These are phyloP conservation scores for Mycena belliarum DNA, from an alignment of 768 basidiomycete species.

Conservation along the genomic window DNA sequence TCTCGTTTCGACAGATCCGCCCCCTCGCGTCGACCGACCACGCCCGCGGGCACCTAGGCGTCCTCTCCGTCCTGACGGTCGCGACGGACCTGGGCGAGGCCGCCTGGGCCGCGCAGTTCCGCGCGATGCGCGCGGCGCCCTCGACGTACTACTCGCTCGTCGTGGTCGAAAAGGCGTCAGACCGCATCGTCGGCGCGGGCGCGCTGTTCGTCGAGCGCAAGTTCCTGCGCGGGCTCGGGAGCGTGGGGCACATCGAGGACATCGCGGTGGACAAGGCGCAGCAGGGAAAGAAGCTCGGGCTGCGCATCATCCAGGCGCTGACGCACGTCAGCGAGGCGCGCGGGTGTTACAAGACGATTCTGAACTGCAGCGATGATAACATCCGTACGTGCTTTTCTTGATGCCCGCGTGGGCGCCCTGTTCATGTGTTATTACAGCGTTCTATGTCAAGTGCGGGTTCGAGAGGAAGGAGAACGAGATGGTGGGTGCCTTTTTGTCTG, in stretches of 20 bases:
- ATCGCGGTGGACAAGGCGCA: constrained; percentile 87
- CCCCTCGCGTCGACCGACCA: constrained; percentile 88
- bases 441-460: constrained; percentile 96
- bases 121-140: constrained; percentile 52
- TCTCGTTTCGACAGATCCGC: constrained; percentile 61
- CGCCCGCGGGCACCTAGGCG: constrained; percentile 75
- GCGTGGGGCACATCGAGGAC: constrained; percentile 96
- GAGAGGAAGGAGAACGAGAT: constrained; percentile 92
- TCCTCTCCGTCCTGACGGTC: constrained; percentile 74
- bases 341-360: constrained; percentile 95
- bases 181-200: constrained; percentile 83
- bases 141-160: constrained; percentile 84
- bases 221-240: constrained; percentile 83
- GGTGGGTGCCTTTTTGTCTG: constrained; percentile 51
- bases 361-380: constrained; percentile 91
- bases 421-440: constrained; percentile 52
- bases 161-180: constrained; percentile 71
- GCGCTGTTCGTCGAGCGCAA: constrained; percentile 91
- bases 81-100: constrained; percentile 65
- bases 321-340: constrained; percentile 77
- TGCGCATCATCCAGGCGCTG: constrained; percentile 84
- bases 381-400: constrained; percentile 73
- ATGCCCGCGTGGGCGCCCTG: constrained; percentile 3
- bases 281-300: constrained; percentile 91
- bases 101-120: constrained; percentile 73